Evolutionary conservation across 2,329 filamentous ascomycete genomes (phyloP).

Genomic region (Leptodontidium sp.): DNA sequence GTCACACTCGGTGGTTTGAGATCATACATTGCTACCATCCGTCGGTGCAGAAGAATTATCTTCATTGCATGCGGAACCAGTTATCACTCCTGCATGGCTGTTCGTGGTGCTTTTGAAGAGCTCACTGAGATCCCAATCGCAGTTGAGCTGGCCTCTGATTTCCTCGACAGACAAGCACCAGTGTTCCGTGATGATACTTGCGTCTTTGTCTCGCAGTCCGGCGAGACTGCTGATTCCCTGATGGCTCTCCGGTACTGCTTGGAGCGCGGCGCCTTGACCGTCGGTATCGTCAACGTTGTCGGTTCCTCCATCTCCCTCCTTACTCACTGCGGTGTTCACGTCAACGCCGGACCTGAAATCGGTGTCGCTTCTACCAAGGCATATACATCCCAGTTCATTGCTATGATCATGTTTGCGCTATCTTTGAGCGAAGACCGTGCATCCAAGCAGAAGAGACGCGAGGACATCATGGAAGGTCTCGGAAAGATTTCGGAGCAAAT

Average conservation of each 20-base stretch:
- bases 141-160: constrained; percentile 96
- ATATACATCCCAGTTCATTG: constrained; percentile 98
- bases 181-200: constrained; percentile 99
- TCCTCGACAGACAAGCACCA: constrained; percentile 93
- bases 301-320: constrained; percentile 98
- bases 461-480: constrained; percentile 96
- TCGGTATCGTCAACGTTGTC: constrained; percentile 98
- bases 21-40: constrained; percentile 96
- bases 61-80: constrained; percentile 99
- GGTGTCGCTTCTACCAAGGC: constrained; percentile 99
- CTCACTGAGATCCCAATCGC: constrained; percentile 97
- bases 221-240: constrained; percentile 96
- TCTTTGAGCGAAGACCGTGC: constrained; percentile 96
- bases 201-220: constrained; percentile 98
- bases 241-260: constrained; percentile 98
- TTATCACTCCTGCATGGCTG: constrained; percentile 99
- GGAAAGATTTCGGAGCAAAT: constrained; percentile 89
- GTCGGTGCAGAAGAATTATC: constrained; percentile 95
- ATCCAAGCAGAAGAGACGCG: constrained; percentile 88
- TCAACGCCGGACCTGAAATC: constrained; percentile 98
- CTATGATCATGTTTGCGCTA: constrained; percentile 99
- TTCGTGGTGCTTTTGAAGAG: constrained; percentile 97
- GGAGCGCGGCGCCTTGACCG: constrained; percentile 95
- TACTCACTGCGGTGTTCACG: constrained; percentile 99
- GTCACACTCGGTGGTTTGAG: constrained; percentile 95